Evolutionary conservation across 164 flowering plant species (phyloP), one percentile per base, ranked within the genome.

Genomic region (Dillenia suffruticosa): DNA sequence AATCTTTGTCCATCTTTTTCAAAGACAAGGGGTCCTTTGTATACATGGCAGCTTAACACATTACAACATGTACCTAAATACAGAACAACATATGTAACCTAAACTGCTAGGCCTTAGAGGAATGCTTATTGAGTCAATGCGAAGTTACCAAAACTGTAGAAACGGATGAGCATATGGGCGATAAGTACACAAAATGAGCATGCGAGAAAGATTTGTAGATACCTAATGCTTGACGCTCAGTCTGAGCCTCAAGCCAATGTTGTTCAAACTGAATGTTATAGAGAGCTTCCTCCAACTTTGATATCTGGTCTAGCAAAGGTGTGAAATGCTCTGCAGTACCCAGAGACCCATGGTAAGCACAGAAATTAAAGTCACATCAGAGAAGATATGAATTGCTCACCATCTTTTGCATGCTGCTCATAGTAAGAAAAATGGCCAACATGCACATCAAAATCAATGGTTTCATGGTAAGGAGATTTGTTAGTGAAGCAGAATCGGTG

Each of bases 181-280:
- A 32, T 32, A 4, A 32, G 40, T 32, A 4, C 6, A 32, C 5
- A 32, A 32, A 32, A 32, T 32, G 40, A 32, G 7, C 40, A 32
- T 32, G 7, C 40, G 6, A 32, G 40, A 0, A 4, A 32, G 40
- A 32, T 32, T 32, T 32, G 40, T 26, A 32, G 40, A 61, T 84
- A 93, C 99, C 81, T 61, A 83, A 66, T 60, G 92, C 88, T 74
- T 95, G 99, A 40, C 93, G 93, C 16, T 92, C 94, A 46, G 97
- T 95, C 79, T 89, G 88, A 63, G 99, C 99, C 78, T 88, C 94
- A 9, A 95, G 76, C 97, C 97, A 95, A 64, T 89, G 97, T 72
- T 95, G 99, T 64, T 89, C 97, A 65, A 89, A 95, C 68, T 92
- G 97, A 66, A 95, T 81, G 68, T 89, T 89, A 76, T 91, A 86